Conservation (phyloP, 2,329 filamentous ascomycete species). For the Cercospora janseana region DNA sequence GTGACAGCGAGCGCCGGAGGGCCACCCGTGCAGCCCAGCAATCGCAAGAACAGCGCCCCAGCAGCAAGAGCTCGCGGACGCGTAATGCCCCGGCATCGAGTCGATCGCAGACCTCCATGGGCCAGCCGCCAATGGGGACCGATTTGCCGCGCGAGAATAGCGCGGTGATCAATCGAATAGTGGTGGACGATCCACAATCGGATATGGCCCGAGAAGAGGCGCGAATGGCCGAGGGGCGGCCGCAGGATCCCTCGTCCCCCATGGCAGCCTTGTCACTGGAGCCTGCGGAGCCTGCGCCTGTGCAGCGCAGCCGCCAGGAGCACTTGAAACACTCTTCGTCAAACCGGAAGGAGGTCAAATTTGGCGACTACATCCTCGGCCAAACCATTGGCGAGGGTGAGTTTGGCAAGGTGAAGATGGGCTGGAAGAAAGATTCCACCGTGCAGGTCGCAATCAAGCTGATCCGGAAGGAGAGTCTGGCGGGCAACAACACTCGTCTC, state of each 20-base stretch:
- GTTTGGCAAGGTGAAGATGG: conserved; percentile 97
- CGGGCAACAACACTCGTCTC: conserved; percentile 80
- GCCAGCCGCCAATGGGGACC: conserved; percentile 52
- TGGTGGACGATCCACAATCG: conserved; percentile 72
- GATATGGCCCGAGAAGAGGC: conserved; percentile 71
- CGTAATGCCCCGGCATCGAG: conserved; percentile 42
- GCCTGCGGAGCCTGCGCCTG: conserved; percentile 26
- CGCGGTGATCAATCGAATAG: conserved; percentile 72
- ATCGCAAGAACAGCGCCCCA: conserved; percentile 46
- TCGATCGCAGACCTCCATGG: conserved; percentile 51
- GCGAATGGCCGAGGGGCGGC: conserved; percentile 60
- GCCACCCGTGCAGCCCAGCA: conserved; percentile 46
- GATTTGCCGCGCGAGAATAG: conserved; percentile 71
- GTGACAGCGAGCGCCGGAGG: conserved; percentile 41
- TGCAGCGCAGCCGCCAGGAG: conserved; percentile 55
- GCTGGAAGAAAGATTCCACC: conserved; percentile 93
- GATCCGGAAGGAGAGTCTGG: conserved; percentile 87
- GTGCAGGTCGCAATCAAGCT: conserved; percentile 96
- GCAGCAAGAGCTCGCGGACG: conserved; percentile 42
- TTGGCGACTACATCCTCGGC: conserved; percentile 92
- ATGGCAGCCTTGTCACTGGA: conserved; percentile 50
- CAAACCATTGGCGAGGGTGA: conserved; percentile 97
- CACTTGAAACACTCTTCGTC: conserved; percentile 52
- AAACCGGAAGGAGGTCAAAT: conserved; percentile 72
- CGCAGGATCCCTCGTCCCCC: conserved; percentile 45